These are phyloP conservation scores for Penicillium sp. DNA, from an alignment of 2,329 filamentous ascomycete species.

Conservation along the genomic window DNA sequence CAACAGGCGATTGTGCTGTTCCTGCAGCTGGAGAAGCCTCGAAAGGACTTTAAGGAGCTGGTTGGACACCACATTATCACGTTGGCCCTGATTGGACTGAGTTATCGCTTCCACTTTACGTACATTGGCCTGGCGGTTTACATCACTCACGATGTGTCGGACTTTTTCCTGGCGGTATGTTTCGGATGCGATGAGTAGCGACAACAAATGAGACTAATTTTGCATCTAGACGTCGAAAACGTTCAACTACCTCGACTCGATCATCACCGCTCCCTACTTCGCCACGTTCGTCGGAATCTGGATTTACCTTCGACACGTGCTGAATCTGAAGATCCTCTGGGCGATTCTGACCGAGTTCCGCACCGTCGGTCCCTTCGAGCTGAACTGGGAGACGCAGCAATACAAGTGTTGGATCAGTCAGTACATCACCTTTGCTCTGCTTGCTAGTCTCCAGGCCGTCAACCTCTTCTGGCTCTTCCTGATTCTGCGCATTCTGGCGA, in stretches of 20 bases:
- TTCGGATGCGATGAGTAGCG: neutral
- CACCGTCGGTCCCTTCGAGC: constrained; percentile 43
- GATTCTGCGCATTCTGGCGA: constrained; percentile 42
- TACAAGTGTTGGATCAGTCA: constrained; percentile 48
- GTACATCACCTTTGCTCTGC: constrained; percentile 42
- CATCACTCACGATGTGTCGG: constrained; percentile 87
- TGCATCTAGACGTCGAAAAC: constrained; percentile 71
- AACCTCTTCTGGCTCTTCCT: constrained; percentile 46
- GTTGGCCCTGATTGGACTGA: constrained; percentile 71
- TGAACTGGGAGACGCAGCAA: constrained; percentile 47
- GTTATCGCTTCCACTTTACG: constrained; percentile 94
- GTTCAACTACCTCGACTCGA: constrained; percentile 80
- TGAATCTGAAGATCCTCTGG: constrained; percentile 46
- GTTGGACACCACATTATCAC: constrained; percentile 89
- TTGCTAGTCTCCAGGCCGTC: constrained; percentile 43
- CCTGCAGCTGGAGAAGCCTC: constrained; percentile 81
- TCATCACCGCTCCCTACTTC: constrained; percentile 78
- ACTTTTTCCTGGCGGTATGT: constrained; percentile 84
- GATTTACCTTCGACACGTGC: constrained; percentile 82
- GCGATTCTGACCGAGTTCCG: constrained; percentile 44
- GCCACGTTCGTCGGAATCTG: constrained; percentile 72
- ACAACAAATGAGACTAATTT: neutral
- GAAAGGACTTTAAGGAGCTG: constrained; percentile 92
- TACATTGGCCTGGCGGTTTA: constrained; percentile 92
- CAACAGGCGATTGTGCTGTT: constrained; percentile 87